These are phyloP conservation scores for Tylopilus sp. DNA, from an alignment of 768 basidiomycete species.

Conservation along the genomic window DNA sequence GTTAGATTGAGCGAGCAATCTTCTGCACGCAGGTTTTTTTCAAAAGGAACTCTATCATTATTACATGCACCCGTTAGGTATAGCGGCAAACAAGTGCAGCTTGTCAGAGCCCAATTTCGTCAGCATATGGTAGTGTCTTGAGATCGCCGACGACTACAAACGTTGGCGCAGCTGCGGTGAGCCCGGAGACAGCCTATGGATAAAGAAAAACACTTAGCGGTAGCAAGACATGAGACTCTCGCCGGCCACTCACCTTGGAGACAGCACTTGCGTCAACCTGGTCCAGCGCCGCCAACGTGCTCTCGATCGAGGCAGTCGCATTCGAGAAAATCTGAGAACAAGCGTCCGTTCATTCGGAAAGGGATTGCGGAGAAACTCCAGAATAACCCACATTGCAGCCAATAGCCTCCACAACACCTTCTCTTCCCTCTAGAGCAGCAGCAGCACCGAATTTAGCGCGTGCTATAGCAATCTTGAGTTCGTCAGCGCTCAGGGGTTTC, in stretches of 20 bases:
- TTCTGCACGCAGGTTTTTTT: constrained; percentile 1
- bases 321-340: constrained; percentile 56
- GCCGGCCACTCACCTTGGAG: constrained; percentile 52
- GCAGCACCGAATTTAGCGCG: constrained; percentile 89
- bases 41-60: constrained; percentile 12
- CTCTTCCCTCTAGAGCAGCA: constrained; percentile 60
- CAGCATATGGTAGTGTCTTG: constrained; percentile 72
- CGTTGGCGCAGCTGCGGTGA: constrained; percentile 78
- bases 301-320: constrained; percentile 51
- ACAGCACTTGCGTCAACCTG: constrained; percentile 62
- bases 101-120: constrained; percentile 73
- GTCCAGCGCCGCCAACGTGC: constrained; percentile 66
- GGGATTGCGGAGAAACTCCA: constrained; percentile 4
- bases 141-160: constrained; percentile 85
- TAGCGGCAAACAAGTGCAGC: neutral
- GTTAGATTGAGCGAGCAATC: neutral
- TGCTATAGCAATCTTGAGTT: constrained; percentile 75
- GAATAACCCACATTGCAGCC: constrained; percentile 56
- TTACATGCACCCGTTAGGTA: constrained; percentile 16
- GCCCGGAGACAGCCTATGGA: constrained; percentile 50
- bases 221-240: neutral
- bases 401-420: constrained; percentile 58
- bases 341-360: constrained; percentile 3
- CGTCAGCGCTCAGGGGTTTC: constrained; percentile 57
- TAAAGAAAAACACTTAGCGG: neutral